These are phyloP conservation scores for Mycena albidolilacea DNA, from an alignment of 768 basidiomycete genomes.

Conservation along the genomic window DNA sequence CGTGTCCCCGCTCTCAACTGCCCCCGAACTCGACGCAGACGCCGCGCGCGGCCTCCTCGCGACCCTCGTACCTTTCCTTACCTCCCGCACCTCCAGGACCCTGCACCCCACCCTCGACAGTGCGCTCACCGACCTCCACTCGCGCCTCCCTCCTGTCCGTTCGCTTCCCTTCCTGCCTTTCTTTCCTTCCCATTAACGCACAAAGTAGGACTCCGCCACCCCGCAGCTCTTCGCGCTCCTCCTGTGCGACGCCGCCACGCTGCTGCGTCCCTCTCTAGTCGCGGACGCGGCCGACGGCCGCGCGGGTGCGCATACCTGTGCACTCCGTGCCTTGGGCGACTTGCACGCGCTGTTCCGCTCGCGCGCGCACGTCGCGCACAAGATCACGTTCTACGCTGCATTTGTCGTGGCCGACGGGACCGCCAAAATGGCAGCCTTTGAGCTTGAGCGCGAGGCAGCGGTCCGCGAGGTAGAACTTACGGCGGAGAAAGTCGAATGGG, in stretches of 20 bases:
- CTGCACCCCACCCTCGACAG: conserved; percentile 65
- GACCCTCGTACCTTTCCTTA: conserved; percentile 74
- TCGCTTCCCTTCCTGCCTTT: not conserved
- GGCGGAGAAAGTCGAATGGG: conserved; percentile 18
- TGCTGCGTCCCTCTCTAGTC: conserved; percentile 68
- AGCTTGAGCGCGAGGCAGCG: conserved; percentile 30
- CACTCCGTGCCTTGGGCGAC: conserved; percentile 71
- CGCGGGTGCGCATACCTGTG: conserved; percentile 56
- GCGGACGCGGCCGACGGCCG: conserved; percentile 43
- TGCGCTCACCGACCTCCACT: conserved; percentile 76
- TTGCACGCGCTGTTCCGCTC: conserved; percentile 58
- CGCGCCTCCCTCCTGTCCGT: conserved; percentile 71
- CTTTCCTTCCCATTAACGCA: conserved; percentile 2
- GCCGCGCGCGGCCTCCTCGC: conserved; percentile 66
- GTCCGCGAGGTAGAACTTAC: conserved; percentile 6
- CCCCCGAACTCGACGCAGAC: conserved; percentile 57
- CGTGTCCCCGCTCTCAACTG: conserved; percentile 67
- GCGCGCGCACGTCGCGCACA: conserved; percentile 62
- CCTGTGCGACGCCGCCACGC: conserved; percentile 65
- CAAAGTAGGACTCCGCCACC: conserved; percentile 35
- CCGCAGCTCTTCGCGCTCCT: conserved; percentile 66
- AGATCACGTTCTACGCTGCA: conserved; percentile 80
- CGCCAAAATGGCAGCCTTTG: conserved; percentile 4
- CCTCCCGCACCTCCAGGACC: conserved; percentile 70
- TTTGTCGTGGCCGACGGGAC: not conserved